Evolutionary conservation across 352 stramenopile genomes (phyloP), one percentile per base, ranked within the genome.

Genomic region (Globisporangium cederbergense): DNA sequence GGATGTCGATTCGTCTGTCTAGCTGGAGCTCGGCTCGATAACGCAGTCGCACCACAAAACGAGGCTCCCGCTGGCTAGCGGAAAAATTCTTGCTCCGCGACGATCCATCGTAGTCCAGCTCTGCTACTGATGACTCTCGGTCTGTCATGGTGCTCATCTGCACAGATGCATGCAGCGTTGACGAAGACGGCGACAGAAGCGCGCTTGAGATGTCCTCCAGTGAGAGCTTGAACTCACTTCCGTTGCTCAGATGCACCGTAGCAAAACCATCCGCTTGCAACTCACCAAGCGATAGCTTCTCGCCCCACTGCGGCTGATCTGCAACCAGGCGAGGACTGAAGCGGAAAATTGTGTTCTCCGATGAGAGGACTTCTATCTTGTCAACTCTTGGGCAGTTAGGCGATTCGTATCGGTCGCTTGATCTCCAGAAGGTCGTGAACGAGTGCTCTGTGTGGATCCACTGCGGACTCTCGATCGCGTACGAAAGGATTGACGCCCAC

Each of bases 401-500:
- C 2, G 74, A 78, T 25, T 72, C 61, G 34, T 73, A 81, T 14
- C 61, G 66, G 13, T 53, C 45, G 51, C 76, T 73, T 2, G 74
- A 81, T 9, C 74, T 70, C 74, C 74, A 81, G 34, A 77, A 63
- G 1, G 74, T 81, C 25, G 68, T 58, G 40, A 66, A 73, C 7
- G 56, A 66, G 13, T 56, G 50, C 45, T 78, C 69, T 7, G 65
- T 56, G 54, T 81, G 71, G 13, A 81, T 65, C 74, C 74, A 81
- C 14, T 73, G 60, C n/a, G 74, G 74, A 30, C 71, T 75, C 34
- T 81, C 74, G 22, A 81, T 78, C 16, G 74, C 74, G 9, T 70
- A 64, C 16, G 72, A 70, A 10, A 81, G 58, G 38, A 81, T 65
- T 0, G 74, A 76, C 7, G 72, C 74, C 74, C 74, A 81, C 36